Evolutionary conservation across 768 basidiomycete species (phyloP), one percentile per base, ranked within the genome.

Genomic region (Boletus rubescentipes): DNA sequence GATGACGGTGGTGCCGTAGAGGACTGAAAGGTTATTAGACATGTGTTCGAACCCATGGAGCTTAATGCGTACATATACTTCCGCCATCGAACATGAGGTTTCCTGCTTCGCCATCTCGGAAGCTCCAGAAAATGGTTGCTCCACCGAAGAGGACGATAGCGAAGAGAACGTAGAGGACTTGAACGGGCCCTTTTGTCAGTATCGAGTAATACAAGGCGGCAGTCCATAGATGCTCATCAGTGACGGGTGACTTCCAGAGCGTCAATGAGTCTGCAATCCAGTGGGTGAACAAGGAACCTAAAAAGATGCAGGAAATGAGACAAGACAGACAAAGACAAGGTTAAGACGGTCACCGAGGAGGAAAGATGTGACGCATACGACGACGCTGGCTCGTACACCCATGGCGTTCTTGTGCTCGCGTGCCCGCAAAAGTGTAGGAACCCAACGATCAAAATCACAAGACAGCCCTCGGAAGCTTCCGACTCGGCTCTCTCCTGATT

Each of bases 231-330:
- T 88, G 83, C 57, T 85, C 84, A 62, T 93, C 90, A n/a, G 88
- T 92, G 61, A 86, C 79, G 39, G 91, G 90, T 12, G 88, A 83
- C 74, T 89, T 91, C 91, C 91, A 93, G 37, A 93, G 78, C 32
- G 91, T 93, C 47, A 91, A 75, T 2, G 90, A 92, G 76, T 93
- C 91, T n/a, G 91, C 91, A 57, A 91, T 92, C 91, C 91, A 93
- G 67, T 93, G 87, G 34, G 90, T 92, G 67, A 91, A 91, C 5
- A 93, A 77, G 42, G 87, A 75, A 46, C 91, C 91, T 92, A 68
- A 12, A 45, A 45, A 10, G 8, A 16, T n/a, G n/a, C 15, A 35
- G 10, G 6, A 20, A 12, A 26, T 45, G 23, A 53, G 43, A 30
- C 0, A 11, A 23, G 32, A 10, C 3, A 9, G n/a, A 35, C 8